Base-by-base conservation (phyloP, 257 asterid genomes). In the Avicennia marina region DNA sequence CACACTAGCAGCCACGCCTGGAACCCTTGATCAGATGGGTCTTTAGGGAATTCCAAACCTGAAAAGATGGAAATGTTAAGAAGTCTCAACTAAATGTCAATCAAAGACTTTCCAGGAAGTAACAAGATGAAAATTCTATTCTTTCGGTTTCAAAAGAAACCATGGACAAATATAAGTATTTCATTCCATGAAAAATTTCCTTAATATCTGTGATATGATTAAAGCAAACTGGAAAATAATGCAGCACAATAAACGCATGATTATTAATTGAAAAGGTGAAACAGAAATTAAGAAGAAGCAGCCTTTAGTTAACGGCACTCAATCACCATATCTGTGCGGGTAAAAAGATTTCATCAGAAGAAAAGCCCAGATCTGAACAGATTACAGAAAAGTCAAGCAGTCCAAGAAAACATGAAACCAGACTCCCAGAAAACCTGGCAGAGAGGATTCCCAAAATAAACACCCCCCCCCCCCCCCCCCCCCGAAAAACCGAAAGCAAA, bases 191-290 rank as follows among this genome's bases (percentile, higher is more conserved):
- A 4, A 21, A 43, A 18, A 2, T 7, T 61, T 12, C 8, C n/a
- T 9, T 11, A 10, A 44, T 7, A 33, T 22, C 7, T 42, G 15
- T 9, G 12, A 50, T n/a, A 39, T 19, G 7, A 61, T 19, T 11
- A 18, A 21, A 48, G 39, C 17, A 15, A 22, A 31, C 36, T 21
- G 2, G 31, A 16, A 21, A 32, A 36, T 7, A 39, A 24, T 27
- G 72, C 18, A 50, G 46, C 64, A 75, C 72, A 62, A 36, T 4
- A 53, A 68, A 43, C 71, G 65, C 65, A 58, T 60, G 69, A 68
- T 70, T 26, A 61, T 54, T 62, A 55, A 46, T 42, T 11, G 43
- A 60, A 72, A 60, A 34, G 36, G 10, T 24, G 19, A 22, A 44
- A 17, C 69, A 1, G 51, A 7, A 58, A 52, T 67, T 11, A 70